phyloP scores from a whole-genome alignment of 495 filamentous ascomycete species.

The Letharia lupina region DNA sequence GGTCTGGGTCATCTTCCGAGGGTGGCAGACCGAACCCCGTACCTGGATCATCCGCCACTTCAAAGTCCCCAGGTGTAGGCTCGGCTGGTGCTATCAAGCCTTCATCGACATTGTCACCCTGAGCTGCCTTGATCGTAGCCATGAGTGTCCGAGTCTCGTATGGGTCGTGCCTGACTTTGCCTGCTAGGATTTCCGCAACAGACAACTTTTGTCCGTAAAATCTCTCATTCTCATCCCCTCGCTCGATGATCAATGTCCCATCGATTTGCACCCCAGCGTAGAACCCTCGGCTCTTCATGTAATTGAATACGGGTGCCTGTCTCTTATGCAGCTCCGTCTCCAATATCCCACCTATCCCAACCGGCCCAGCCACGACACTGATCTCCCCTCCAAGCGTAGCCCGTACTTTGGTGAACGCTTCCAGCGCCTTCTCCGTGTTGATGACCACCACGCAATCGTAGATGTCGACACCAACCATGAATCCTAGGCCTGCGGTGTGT shows the following conservation, averaged over 20 bases:
- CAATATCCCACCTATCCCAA: constrained; percentile 63
- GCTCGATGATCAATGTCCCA: constrained; percentile 76
- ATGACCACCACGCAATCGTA: constrained; percentile 91
- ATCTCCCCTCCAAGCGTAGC: constrained; percentile 74
- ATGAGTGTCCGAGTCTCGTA: constrained; percentile 56
- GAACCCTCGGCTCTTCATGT: constrained; percentile 79
- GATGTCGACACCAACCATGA: constrained; percentile 81
- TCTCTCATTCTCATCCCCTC: constrained; percentile 79
- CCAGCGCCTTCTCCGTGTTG: constrained; percentile 71
- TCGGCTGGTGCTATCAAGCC: constrained; percentile 42
- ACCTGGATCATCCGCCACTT: constrained; percentile 40
- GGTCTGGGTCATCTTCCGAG: constrained; percentile 68
- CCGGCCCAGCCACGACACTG: constrained; percentile 66
- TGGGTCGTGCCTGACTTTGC: constrained; percentile 63
- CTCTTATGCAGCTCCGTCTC: constrained; percentile 66
- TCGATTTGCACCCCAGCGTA: constrained; percentile 76
- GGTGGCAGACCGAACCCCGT: constrained; percentile 67
- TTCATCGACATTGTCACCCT: constrained; percentile 71
- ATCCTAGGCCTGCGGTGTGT: constrained; percentile 80
- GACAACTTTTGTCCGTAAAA: constrained; percentile 70
- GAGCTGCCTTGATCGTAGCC: constrained; percentile 75
- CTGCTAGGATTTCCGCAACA: constrained; percentile 73
- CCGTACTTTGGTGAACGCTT: constrained; percentile 68
- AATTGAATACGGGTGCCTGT: constrained; percentile 72
- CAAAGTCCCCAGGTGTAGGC: constrained; percentile 66